Percentiles rank a stretch among this genome's conserved stretches.
phyloP scores from a whole-genome alignment of 805 yeast species.

The Yarrowia sp. region DNA sequence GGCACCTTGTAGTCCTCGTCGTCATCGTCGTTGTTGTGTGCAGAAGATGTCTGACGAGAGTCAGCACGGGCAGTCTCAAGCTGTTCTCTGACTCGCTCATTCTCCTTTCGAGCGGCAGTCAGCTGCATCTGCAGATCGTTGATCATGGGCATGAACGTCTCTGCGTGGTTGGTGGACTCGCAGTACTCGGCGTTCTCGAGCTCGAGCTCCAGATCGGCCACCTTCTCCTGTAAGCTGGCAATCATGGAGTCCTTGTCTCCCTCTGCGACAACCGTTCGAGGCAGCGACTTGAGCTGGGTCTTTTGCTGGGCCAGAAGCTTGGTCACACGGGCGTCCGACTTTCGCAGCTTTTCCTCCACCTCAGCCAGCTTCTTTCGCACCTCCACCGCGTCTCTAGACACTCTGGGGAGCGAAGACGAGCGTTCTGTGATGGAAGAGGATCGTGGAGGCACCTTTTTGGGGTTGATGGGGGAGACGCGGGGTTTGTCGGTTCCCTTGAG shows the following conservation, averaged over 20 bases:
- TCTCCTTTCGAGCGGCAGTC: slow-evolving; percentile 27
- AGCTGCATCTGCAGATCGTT: slow-evolving; percentile 33
- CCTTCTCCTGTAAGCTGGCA: slow-evolving; percentile 24
- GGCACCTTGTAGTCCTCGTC: slow-evolving; percentile 37
- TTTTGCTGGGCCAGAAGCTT: slow-evolving; percentile 35
- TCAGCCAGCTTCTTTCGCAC: slow-evolving; percentile 17
- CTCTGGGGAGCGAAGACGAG: slow-evolving; percentile 13
- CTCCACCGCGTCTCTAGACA: slow-evolving; percentile 7
- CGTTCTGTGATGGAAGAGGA: slow-evolving; percentile 14
- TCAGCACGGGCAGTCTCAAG: slow-evolving; percentile 7
- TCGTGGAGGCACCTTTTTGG: slow-evolving; percentile 30
- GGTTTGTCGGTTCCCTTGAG: slow-evolving; percentile 5
- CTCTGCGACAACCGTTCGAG: slow-evolving; percentile 8
- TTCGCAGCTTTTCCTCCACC: slow-evolving; percentile 15
- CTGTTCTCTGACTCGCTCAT: slow-evolving; percentile 25
- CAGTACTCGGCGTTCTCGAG: slow-evolving; percentile 32
- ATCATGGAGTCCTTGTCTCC: slow-evolving; percentile 30
- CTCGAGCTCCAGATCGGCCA: slow-evolving; percentile 37
- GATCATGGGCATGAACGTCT: slow-evolving; percentile 28
- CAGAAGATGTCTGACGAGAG: neutral
- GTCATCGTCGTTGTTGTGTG: neutral
- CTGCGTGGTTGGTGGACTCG: slow-evolving; percentile 31
- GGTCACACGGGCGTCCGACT: slow-evolving; percentile 7
- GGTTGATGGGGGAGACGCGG: slow-evolving; percentile 12
- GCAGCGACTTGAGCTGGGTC: slow-evolving; percentile 24